Base-by-base conservation (phyloP, 768 basidiomycete species). In the Paxillus rubicundulus region DNA sequence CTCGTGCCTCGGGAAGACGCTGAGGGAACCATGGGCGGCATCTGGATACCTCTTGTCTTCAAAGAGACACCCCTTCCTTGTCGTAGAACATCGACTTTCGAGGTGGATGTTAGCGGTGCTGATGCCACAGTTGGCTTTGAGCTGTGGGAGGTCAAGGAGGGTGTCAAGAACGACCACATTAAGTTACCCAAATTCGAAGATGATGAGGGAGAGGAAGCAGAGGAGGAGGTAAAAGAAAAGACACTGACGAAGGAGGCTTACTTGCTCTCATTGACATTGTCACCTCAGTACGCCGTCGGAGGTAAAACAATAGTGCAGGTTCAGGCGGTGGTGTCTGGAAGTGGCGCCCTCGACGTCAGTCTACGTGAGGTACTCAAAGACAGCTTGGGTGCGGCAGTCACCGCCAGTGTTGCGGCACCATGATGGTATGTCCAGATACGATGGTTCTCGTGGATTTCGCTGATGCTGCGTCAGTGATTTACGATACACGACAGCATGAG, bases 91-190 rank as follows among this genome's bases (percentile, higher is more conserved):
- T 71, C 86, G 41, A 67, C 76, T 16, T 76, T 90, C 55, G 82
- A 85, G 33, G 81, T 84, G 21, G 76, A 74, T 18, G 67, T 86
- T 61, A 21, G 75, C 67, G 47, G 69, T 60, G 38, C 72, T 63
- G 59, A 46, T 13, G 47, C 48, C 13, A 66, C 53, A 50, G 72
- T 89, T 39, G 83, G 79, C 12, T 77, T 86, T 47, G 90, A 92
- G 67, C 70, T 92, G 24, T 89, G 87, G 87, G 89, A 92, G 64
- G 82, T 84, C 16, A 77, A 77, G 47, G 89, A 90, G 61, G 78
- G 78, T 2, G 74, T 89, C 54, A 79, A 81, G 51, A 65, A 85
- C 17, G 86, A 87, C 59, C 83, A 79, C 61, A 71, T 80, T 20
- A 74, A 72, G 45, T 74, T 74, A 3, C 72, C 76, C 5, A 77